Evolutionary conservation across 202 grass and related monocot species (phyloP).

Genomic region (Sporobolus alterniflorus): DNA sequence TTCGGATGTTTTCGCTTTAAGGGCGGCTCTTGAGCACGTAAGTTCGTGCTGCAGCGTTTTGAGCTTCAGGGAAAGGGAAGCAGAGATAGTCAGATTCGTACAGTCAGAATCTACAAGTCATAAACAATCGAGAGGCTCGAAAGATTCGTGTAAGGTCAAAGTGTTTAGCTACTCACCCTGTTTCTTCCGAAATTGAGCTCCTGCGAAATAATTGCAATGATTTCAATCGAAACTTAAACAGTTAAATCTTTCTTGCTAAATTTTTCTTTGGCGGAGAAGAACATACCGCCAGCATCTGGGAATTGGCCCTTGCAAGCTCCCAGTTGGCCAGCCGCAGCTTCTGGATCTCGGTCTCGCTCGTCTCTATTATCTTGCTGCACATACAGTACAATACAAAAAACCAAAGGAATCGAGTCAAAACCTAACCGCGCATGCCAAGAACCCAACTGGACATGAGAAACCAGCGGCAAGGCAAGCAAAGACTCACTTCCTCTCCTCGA

Average conservation of each 20-base stretch:
- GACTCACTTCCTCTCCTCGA: conserved; percentile 60
- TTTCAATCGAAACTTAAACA: background rate
- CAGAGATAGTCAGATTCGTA: conserved; percentile 7
- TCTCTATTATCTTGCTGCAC: conserved; percentile 47
- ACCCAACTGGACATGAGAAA: background rate
- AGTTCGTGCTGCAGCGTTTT: conserved; percentile 60
- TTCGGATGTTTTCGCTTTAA: conserved; percentile 49
- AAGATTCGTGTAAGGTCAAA: conserved; percentile 6
- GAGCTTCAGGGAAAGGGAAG: conserved; percentile 31
- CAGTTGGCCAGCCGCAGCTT: conserved; percentile 54
- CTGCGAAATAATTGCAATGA: conserved; percentile 25
- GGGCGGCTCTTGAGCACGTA: conserved; percentile 41
- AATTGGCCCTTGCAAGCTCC: conserved; percentile 54
- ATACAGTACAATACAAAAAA: conserved; percentile 37
- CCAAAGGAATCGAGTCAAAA: conserved; percentile 14
- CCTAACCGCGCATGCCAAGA: conserved; percentile 6
- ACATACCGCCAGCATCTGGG: conserved; percentile 47
- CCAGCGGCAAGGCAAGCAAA: background rate
- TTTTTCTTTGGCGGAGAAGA: background rate
- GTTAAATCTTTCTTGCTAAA: background rate
- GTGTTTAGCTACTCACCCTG: conserved; percentile 41
- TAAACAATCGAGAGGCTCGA: background rate
- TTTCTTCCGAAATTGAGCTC: conserved; percentile 57
- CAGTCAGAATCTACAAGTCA: background rate
- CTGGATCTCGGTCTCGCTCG: conserved; percentile 45